phyloP scores from a whole-genome alignment of 2,329 filamentous ascomycete genomes.

The Myriosclerotinia scirpicola region DNA sequence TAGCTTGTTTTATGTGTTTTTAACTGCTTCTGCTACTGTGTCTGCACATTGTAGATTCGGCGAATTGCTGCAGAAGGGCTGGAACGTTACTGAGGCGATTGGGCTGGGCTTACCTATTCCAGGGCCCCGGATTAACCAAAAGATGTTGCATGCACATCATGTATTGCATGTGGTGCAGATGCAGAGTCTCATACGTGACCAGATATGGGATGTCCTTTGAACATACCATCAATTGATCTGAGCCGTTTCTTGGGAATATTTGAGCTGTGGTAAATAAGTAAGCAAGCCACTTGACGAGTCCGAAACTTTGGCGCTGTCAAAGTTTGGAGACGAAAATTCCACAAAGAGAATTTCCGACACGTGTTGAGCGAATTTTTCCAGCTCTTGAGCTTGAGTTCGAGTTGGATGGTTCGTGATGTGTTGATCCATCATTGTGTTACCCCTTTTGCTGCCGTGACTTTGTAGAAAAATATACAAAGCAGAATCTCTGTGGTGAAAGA shows the following conservation, averaged over 20 bases:
- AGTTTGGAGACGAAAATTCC: conserved; percentile 23
- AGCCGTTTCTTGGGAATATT: conserved; percentile 14
- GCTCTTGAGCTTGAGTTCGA: background rate
- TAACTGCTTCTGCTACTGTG: background rate
- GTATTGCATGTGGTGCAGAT: conserved; percentile 15
- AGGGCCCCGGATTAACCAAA: conserved; percentile 12
- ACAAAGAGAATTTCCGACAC: conserved; percentile 14
- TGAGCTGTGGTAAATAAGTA: conserved; percentile 5
- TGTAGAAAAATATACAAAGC: background rate
- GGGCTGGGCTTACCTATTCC: conserved; percentile 16
- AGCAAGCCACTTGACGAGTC: conserved; percentile 16
- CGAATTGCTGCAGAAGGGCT: conserved; percentile 13
- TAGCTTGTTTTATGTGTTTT: conserved; percentile 8
- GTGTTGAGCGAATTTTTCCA: conserved; percentile 18
- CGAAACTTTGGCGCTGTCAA: conserved; percentile 7
- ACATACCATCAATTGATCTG: background rate
- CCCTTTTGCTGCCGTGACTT: conserved; percentile 3
- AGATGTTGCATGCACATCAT: background rate
- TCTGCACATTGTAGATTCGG: conserved; percentile 15
- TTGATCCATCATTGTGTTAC: conserved; percentile 12
- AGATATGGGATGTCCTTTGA: conserved; percentile 11
- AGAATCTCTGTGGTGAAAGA: background rate
- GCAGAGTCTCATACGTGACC: conserved; percentile 7
- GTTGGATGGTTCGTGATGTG: background rate
- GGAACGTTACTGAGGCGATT: background rate